Conservation (phyloP, 2,329 filamentous ascomycete genomes). For the Aureobasidium sp. region DNA sequence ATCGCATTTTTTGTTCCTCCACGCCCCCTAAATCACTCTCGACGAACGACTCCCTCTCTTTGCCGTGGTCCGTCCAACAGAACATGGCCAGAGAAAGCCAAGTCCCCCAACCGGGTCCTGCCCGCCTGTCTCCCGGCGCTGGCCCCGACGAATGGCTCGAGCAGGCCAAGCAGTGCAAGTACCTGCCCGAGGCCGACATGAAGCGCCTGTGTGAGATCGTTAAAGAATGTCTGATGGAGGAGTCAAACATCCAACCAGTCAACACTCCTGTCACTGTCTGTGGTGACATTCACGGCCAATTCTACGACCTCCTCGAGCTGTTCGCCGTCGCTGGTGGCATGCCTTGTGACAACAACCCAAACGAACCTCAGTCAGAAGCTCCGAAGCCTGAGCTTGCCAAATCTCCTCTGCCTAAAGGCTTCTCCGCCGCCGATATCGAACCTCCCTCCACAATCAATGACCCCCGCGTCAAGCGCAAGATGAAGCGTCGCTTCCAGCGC, state of each 20-base stretch:
- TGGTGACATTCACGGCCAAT: constrained; percentile 97
- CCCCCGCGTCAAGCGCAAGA: constrained; percentile 77
- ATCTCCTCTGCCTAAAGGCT: constrained; percentile 47
- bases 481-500: constrained; percentile 50
- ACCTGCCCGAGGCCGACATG: constrained; percentile 93
- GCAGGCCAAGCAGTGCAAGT: constrained; percentile 94
- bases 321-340: constrained; percentile 96
- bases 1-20: not conserved
- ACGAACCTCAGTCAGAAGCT: constrained; percentile 8
- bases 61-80: not conserved
- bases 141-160: constrained; percentile 94
- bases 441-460: constrained; percentile 83
- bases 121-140: constrained; percentile 72
- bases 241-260: constrained; percentile 99
- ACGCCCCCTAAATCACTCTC: not conserved
- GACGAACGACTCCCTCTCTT: not conserved
- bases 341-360: constrained; percentile 57
- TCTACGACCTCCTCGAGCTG: constrained; percentile 94
- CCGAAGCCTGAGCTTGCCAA: constrained; percentile 2
- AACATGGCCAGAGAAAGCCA: constrained; percentile 43
- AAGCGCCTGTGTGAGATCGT: constrained; percentile 98
- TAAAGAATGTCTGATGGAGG: constrained; percentile 98
- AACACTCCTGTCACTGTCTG: constrained; percentile 93
- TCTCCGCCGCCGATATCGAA: constrained; percentile 86
- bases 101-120: constrained; percentile 84